These are phyloP conservation scores for Rhexocercosporidium sp. DNA, from an alignment of 2,329 filamentous ascomycete species.

Conservation along the genomic window DNA sequence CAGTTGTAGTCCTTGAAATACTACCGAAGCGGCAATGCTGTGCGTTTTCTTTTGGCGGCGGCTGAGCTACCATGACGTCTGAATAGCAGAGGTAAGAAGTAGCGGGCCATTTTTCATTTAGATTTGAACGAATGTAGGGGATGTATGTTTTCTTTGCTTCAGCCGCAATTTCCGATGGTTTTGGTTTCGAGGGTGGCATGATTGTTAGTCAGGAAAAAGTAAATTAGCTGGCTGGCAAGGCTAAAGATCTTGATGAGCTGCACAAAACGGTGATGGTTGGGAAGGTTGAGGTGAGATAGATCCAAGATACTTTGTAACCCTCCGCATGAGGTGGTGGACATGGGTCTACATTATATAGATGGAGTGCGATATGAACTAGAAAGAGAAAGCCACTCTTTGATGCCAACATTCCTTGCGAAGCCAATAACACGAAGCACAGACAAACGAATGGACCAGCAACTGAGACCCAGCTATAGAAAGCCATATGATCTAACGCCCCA, in stretches of 20 bases:
- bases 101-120: slow-evolving; percentile 58
- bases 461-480: slow-evolving; percentile 13
- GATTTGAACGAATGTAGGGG: slow-evolving; percentile 64
- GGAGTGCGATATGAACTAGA: slow-evolving; percentile 10
- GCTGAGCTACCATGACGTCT: slow-evolving; percentile 51
- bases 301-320: slow-evolving; percentile 15
- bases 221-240: background rate
- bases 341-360: slow-evolving; percentile 37
- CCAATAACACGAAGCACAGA: slow-evolving; percentile 22
- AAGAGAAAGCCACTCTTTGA: slow-evolving; percentile 14
- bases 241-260: background rate
- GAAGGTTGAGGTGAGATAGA: background rate
- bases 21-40: slow-evolving; percentile 52
- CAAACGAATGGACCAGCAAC: slow-evolving; percentile 1
- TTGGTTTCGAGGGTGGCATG: slow-evolving; percentile 65
- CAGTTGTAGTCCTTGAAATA: background rate
- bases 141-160: slow-evolving; percentile 76
- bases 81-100: slow-evolving; percentile 58
- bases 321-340: slow-evolving; percentile 26
- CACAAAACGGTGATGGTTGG: background rate
- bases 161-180: slow-evolving; percentile 72
- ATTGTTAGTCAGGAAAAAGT: background rate
- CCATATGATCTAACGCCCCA: slow-evolving; percentile 10
- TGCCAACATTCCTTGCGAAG: slow-evolving; percentile 17
- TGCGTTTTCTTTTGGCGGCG: slow-evolving; percentile 19